These are phyloP conservation scores for Coemansia sp. DNA, from an alignment of 192 early-diverging fungal genomes.

Conservation along the genomic window DNA sequence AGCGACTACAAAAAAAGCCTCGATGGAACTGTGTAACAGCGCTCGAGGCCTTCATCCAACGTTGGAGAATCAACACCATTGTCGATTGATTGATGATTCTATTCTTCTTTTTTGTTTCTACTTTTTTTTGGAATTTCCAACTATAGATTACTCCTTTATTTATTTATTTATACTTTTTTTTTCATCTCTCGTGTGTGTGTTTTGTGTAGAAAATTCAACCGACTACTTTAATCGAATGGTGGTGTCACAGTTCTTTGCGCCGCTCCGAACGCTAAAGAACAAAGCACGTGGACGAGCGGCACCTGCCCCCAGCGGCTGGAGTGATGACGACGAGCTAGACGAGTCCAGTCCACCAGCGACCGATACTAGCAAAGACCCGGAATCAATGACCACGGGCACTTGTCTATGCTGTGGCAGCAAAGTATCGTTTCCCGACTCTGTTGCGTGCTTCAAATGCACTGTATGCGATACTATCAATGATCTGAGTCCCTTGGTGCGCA, in stretches of 20 bases:
- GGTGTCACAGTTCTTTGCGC: conserved; percentile 52
- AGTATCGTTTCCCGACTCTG: conserved; percentile 29
- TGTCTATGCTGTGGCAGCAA: conserved; percentile 50
- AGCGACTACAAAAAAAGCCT: no score
- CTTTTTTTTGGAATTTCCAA: neutral
- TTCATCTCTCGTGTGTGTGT: conserved; percentile 1
- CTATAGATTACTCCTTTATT: neutral
- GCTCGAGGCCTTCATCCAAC: no score
- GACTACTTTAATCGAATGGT: conserved; percentile 24
- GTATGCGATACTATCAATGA: conserved; percentile 90
- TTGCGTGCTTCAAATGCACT: conserved; percentile 82
- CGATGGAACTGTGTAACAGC: no score
- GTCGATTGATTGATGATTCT: neutral
- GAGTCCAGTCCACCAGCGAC: neutral
- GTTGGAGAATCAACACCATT: neutral
- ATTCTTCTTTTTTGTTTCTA: neutral
- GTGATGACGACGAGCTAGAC: conserved; percentile 8
- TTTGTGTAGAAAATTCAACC: neutral
- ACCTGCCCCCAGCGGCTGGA: neutral
- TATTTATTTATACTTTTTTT: neutral
- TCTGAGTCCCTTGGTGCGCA: conserved; percentile 34
- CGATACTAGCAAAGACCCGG: neutral
- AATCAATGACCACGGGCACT: conserved; percentile 19
- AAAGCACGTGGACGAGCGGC: conserved; percentile 20
- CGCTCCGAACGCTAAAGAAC: conserved; percentile 51